Evolutionary conservation across 495 filamentous ascomycete species (phyloP).

Genomic region (Cercophora scortea): DNA sequence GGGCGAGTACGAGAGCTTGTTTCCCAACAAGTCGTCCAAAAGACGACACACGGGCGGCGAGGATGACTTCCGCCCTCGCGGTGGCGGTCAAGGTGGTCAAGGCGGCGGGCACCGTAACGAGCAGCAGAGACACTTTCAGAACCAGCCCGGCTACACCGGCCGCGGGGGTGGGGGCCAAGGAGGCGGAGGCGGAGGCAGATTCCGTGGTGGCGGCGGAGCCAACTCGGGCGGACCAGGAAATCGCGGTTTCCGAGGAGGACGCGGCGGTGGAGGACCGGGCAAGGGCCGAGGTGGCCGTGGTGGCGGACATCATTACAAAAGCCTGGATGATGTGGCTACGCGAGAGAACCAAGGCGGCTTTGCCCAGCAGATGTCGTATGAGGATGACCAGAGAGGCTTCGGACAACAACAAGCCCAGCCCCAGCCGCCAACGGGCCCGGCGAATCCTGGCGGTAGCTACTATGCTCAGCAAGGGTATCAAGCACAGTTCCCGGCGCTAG

Average conservation of each 20-base stretch:
- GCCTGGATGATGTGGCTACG: slow-evolving; percentile 34
- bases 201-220: slow-evolving; percentile 8
- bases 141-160: background rate
- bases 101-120: background rate
- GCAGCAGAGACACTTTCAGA: background rate
- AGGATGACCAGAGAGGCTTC: slow-evolving; percentile 20
- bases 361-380: slow-evolving; percentile 31
- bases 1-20: slow-evolving; percentile 50
- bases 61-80: slow-evolving; percentile 31
- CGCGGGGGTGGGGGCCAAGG: slow-evolving; percentile 17
- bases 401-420: slow-evolving; percentile 13
- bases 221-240: slow-evolving; percentile 6
- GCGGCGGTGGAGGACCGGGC: slow-evolving; percentile 2
- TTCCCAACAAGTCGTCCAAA: slow-evolving; percentile 48
- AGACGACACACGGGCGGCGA: slow-evolving; percentile 46
- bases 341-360: slow-evolving; percentile 28
- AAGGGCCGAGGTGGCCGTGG: slow-evolving; percentile 19
- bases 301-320: slow-evolving; percentile 29
- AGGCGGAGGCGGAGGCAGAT: background rate
- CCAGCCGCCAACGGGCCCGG: slow-evolving; percentile 11
- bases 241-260: slow-evolving; percentile 23
- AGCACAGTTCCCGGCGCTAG: background rate
- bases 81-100: slow-evolving; percentile 11
- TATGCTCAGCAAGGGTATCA: background rate
- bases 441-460: slow-evolving; percentile 9